These are phyloP conservation scores for Neurospora sp. DNA, from an alignment of 495 filamentous ascomycete species.

Conservation along the genomic window DNA sequence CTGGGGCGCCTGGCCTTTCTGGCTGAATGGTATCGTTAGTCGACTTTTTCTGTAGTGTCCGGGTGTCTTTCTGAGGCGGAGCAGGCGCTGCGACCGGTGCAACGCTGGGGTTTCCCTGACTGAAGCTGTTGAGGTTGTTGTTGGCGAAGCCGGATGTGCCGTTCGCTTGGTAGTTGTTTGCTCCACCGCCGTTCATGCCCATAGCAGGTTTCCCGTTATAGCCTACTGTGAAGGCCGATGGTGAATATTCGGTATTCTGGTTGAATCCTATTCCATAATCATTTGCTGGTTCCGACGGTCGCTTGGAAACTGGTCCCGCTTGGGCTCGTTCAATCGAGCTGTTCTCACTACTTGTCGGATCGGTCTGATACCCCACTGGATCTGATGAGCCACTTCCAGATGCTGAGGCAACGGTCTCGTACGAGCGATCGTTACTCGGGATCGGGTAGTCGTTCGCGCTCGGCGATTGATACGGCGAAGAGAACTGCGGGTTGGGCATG, in stretches of 20 bases:
- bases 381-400: conserved; percentile 63
- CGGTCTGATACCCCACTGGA: conserved; percentile 68
- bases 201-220: neutral
- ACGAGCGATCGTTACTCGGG: conserved; percentile 63
- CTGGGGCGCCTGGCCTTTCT: conserved; percentile 32
- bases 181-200: conserved; percentile 1
- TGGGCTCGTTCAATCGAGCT: conserved; percentile 72
- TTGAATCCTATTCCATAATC: conserved; percentile 40
- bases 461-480: conserved; percentile 16
- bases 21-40: conserved; percentile 16
- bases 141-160: conserved; percentile 3
- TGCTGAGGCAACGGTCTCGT: conserved; percentile 70
- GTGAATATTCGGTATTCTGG: conserved; percentile 23
- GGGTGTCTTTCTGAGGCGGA: conserved; percentile 28
- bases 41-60: conserved; percentile 24
- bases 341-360: conserved; percentile 79
- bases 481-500: conserved; percentile 31
- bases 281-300: conserved; percentile 30
- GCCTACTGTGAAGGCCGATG: conserved; percentile 26
- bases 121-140: neutral
- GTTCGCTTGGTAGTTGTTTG: conserved; percentile 5
- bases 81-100: conserved; percentile 21
- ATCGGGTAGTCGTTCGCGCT: conserved; percentile 49
- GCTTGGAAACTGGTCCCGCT: conserved; percentile 39
- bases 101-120: neutral